phyloP scores from a whole-genome alignment of 768 basidiomycete genomes.

The Mycena galopus region DNA sequence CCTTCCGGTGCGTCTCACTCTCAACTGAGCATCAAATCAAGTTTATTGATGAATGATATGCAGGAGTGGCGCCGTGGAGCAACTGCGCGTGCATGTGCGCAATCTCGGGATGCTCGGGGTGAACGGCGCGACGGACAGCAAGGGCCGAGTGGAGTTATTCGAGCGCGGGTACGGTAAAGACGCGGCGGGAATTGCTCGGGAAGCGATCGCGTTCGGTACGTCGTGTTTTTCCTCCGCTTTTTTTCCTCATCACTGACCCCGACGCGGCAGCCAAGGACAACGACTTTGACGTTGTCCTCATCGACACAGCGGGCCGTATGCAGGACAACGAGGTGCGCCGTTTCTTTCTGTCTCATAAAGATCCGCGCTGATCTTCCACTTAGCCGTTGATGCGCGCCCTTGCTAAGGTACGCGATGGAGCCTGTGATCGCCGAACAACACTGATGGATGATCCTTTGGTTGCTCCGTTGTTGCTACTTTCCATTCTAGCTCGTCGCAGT shows the following conservation, averaged over 20 bases:
- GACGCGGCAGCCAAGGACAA: conserved; percentile 78
- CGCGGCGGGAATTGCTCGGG: conserved; percentile 97
- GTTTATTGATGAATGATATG: conserved; percentile 7
- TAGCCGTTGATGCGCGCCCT: conserved; percentile 97
- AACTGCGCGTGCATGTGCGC: conserved; percentile 94
- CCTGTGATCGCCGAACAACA: conserved; percentile 13
- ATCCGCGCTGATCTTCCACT: conserved; percentile 27
- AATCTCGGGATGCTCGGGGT: conserved; percentile 89
- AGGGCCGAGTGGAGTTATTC: conserved; percentile 89
- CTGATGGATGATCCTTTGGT: conserved; percentile 8
- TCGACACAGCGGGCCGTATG: conserved; percentile 99
- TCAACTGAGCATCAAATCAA: background rate
- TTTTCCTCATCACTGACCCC: conserved; percentile 12
- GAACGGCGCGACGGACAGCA: conserved; percentile 76
- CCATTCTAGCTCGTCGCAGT: conserved; percentile 82
- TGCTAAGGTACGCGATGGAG: conserved; percentile 74
- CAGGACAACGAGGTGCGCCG: conserved; percentile 98
- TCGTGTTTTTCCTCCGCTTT: background rate
- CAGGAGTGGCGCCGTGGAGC: conserved; percentile 97
- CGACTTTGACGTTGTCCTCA: conserved; percentile 95
- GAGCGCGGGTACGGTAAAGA: conserved; percentile 99
- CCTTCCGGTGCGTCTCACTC: conserved; percentile 77
- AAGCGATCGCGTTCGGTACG: conserved; percentile 92
- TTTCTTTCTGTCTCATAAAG: background rate
- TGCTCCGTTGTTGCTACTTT: background rate